Evolutionary conservation across 768 basidiomycete species (phyloP).

Genomic region (Termitomyces bulborhizus): DNA sequence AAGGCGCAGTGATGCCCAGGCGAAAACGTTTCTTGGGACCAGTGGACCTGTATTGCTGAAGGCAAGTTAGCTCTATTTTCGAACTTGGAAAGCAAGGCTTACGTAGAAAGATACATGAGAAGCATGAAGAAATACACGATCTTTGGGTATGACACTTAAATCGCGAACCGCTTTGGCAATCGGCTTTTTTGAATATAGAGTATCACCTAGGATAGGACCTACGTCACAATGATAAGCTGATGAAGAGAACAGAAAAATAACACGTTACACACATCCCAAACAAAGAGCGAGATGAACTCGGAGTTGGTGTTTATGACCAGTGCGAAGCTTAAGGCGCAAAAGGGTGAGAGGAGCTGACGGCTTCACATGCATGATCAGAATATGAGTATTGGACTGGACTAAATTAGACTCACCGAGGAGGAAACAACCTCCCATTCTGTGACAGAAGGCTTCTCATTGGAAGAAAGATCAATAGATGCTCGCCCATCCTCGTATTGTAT

Average conservation of each 20-base stretch:
- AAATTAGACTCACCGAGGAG: constrained; percentile 42
- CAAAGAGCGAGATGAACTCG: constrained; percentile 55
- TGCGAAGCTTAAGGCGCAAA: constrained; percentile 47
- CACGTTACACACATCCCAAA: constrained; percentile 33
- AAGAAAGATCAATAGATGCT: constrained; percentile 28
- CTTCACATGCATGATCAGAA: constrained; percentile 10
- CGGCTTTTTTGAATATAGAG: constrained; percentile 36
- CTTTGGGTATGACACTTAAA: constrained; percentile 27
- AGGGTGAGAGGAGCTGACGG: constrained; percentile 46
- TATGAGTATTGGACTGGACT: background rate
- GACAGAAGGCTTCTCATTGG: constrained; percentile 27
- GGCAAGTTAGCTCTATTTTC: background rate
- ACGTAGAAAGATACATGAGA: constrained; percentile 52
- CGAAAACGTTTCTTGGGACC: constrained; percentile 43
- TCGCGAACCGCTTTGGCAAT: constrained; percentile 20
- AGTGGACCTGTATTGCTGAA: constrained; percentile 41
- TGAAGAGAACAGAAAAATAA: background rate
- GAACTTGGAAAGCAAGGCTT: constrained; percentile 16
- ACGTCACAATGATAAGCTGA: background rate
- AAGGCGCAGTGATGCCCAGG: constrained; percentile 49
- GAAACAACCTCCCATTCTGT: constrained; percentile 57
- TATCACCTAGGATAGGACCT: constrained; percentile 69
- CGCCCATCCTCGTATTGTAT: constrained; percentile 42
- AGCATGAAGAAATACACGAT: constrained; percentile 58
- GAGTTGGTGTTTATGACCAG: constrained; percentile 67